These are phyloP conservation scores for Cercospora sp. DNA, from an alignment of 2,329 filamentous ascomycete species.

Conservation along the genomic window DNA sequence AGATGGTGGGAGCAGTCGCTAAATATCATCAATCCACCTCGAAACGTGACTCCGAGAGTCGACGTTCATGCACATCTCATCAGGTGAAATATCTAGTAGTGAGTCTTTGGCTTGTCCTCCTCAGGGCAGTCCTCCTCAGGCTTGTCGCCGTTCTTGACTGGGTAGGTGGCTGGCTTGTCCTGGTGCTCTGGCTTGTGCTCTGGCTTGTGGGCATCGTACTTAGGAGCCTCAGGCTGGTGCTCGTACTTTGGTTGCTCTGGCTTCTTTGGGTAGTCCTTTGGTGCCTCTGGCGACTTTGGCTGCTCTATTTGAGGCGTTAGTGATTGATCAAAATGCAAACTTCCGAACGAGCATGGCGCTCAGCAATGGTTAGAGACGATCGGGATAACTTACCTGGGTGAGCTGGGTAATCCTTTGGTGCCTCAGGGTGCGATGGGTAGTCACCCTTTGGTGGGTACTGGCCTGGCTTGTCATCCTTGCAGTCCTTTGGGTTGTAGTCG, in stretches of 20 bases:
- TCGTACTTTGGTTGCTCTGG: neutral
- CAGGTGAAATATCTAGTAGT: neutral
- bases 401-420: neutral
- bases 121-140: neutral
- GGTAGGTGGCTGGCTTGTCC: neutral
- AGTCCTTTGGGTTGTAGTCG: slow-evolving; percentile 6
- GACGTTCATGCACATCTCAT: neutral
- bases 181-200: neutral
- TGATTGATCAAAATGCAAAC: no score
- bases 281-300: neutral
- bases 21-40: neutral
- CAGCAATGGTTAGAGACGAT: no score
- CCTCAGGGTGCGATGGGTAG: neutral
- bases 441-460: neutral
- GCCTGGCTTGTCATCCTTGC: slow-evolving; percentile 3
- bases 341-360: no score
- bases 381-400: neutral
- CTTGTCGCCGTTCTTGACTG: neutral
- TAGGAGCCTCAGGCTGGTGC: neutral
- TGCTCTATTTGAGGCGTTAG: neutral
- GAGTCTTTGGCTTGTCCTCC: neutral
- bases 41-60: neutral
- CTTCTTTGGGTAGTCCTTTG: neutral
- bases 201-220: slow-evolving; percentile 1
- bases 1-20: neutral